A percentile compares a stretch with the other conserved stretches of the same genome.
Conservation (phyloP, 2,329 filamentous ascomycete genomes). For the Capronia americana region DNA sequence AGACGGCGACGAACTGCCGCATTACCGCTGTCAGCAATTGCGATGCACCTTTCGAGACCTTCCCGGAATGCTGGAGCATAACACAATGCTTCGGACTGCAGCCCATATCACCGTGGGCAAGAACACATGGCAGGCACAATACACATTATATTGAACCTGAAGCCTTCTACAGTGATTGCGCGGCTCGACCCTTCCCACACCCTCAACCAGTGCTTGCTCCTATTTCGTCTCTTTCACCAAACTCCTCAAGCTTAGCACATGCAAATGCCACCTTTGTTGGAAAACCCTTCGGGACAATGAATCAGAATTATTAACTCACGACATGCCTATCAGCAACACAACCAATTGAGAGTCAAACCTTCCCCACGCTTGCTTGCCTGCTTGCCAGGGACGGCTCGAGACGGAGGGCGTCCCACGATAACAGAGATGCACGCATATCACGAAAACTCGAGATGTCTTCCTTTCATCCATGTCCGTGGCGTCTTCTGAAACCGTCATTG, state of each 20-base stretch:
- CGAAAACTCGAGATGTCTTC: not conserved
- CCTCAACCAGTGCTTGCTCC: not conserved
- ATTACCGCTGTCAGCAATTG: not conserved
- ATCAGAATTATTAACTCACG: not conserved
- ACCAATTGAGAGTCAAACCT: not conserved
- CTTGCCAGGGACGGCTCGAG: too few species aligned
- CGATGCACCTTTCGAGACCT: not conserved
- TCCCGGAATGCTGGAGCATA: not conserved
- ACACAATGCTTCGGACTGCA: not conserved
- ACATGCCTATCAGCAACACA: not conserved
- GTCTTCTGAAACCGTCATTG: not conserved
- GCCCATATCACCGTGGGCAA: not conserved
- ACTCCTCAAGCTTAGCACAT: not conserved
- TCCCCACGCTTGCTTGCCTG: slow-evolving; percentile 2
- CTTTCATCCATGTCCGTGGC: slow-evolving; percentile 1
- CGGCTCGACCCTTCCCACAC: not conserved
- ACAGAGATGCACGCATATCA: not conserved
- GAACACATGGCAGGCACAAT: not conserved
- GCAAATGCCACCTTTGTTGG: not conserved
- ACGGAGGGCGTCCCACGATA: not conserved
- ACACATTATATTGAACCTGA: not conserved
- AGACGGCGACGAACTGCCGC: not conserved
- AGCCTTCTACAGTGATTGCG: not conserved
- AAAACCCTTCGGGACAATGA: not conserved
- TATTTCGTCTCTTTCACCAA: not conserved